Conservation (phyloP, 768 basidiomycete genomes). For the Tylopilus felleus region DNA sequence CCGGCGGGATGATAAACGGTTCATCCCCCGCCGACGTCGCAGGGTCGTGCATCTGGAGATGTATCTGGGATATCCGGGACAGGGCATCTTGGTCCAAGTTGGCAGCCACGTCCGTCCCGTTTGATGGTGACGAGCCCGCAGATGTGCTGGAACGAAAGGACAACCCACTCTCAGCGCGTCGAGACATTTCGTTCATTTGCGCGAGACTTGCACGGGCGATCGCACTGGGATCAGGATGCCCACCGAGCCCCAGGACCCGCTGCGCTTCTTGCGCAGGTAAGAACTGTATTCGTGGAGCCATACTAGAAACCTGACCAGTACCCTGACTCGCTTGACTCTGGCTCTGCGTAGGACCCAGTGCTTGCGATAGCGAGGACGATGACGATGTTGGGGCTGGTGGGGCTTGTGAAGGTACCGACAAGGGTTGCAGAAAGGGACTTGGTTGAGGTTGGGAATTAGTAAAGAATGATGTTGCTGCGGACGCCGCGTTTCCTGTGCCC, state of each 20-base stretch:
- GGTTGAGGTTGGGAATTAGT: conserved; percentile 25
- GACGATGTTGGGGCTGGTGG: conserved; percentile 15
- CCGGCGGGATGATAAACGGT: conserved; percentile 28
- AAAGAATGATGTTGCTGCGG: conserved; percentile 18
- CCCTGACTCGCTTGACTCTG: conserved; percentile 10
- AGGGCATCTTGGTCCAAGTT: conserved; percentile 42
- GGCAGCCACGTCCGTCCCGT: conserved; percentile 13
- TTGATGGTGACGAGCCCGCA: conserved; percentile 17
- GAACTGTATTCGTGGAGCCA: conserved; percentile 36
- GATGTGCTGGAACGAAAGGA: conserved; percentile 27
- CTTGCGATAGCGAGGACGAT: conserved; percentile 27
- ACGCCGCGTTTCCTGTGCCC: conserved; percentile 11
- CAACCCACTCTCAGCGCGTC: conserved; percentile 47
- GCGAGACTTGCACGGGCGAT: conserved; percentile 65
- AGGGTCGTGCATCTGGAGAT: conserved; percentile 40
- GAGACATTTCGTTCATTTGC: conserved; percentile 77
- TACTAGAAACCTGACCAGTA: background rate
- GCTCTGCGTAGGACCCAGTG: conserved; percentile 17
- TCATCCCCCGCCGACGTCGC: conserved; percentile 26
- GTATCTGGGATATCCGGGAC: conserved; percentile 45
- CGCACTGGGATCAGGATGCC: conserved; percentile 48
- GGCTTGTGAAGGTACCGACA: conserved; percentile 14
- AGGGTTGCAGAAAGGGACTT: conserved; percentile 28
- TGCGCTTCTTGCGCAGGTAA: conserved; percentile 56
- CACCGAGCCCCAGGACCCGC: conserved; percentile 40